These are phyloP conservation scores for Drechmeria coniospora DNA, from an alignment of 2,329 filamentous ascomycete species.

Conservation along the genomic window DNA sequence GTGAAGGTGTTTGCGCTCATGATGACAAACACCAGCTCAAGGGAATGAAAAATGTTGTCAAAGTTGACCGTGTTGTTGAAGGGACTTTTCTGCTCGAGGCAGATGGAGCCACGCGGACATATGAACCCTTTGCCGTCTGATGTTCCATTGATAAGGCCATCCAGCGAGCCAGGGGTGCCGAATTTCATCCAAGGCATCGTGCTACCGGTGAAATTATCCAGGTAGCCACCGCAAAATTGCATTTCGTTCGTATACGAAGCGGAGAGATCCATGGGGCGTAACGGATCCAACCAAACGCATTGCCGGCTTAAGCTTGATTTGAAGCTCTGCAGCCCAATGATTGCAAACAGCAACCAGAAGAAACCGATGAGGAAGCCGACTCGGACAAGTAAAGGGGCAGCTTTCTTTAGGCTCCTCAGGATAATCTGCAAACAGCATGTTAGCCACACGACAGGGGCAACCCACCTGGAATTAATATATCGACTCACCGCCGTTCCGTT, in stretches of 20 bases:
- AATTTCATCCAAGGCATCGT: conserved; percentile 51
- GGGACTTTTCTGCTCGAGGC: conserved; percentile 65
- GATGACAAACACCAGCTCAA: conserved; percentile 91
- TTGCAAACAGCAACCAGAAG: conserved; percentile 95
- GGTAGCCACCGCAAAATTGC: conserved; percentile 76
- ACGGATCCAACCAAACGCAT: conserved; percentile 62
- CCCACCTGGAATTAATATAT: not conserved
- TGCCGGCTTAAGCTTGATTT: conserved; percentile 65
- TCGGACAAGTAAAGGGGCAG: conserved; percentile 77
- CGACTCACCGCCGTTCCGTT: conserved; percentile 71
- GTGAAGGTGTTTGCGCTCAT: conserved; percentile 98
- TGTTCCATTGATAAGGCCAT: conserved; percentile 34
- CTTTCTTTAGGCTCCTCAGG: conserved; percentile 85
- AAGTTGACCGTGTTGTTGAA: conserved; percentile 81
- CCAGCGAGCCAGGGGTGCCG: conserved; percentile 17
- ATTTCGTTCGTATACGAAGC: conserved; percentile 46
- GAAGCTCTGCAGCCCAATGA: conserved; percentile 93
- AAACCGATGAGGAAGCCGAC: conserved; percentile 91
- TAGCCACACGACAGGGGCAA: not conserved
- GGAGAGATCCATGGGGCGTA: conserved; percentile 35
- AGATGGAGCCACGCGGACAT: conserved; percentile 71
- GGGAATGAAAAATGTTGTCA: conserved; percentile 81
- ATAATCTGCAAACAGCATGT: conserved; percentile 49
- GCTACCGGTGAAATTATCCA: conserved; percentile 42
- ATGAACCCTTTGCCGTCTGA: conserved; percentile 64